These are phyloP conservation scores for Aspergillus taichungensis DNA, from an alignment of 495 filamentous ascomycete genomes.

Conservation along the genomic window DNA sequence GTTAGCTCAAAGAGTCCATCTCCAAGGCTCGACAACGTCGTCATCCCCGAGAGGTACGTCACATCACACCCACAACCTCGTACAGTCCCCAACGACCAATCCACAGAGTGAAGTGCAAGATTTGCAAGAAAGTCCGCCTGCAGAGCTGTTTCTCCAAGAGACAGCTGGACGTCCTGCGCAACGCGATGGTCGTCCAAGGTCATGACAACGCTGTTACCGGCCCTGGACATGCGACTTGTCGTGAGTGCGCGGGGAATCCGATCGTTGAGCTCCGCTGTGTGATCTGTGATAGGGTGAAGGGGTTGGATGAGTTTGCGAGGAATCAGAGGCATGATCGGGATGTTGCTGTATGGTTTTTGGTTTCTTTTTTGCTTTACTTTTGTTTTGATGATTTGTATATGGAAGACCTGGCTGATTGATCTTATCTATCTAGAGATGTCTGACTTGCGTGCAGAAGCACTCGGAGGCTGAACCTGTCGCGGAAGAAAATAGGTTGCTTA, in stretches of 20 bases:
- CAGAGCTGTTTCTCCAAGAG: slow-evolving; percentile 35
- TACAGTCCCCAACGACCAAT: slow-evolving; percentile 1
- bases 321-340: slow-evolving; percentile 40
- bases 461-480: slow-evolving; percentile 14
- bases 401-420: slow-evolving; percentile 3
- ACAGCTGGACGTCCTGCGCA: slow-evolving; percentile 31
- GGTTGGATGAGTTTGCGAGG: slow-evolving; percentile 47
- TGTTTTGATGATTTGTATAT: no score
- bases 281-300: slow-evolving; percentile 39
- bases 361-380: neutral
- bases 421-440: slow-evolving; percentile 45
- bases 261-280: slow-evolving; percentile 29
- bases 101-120: slow-evolving; percentile 39
- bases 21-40: slow-evolving; percentile 16
- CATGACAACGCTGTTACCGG: slow-evolving; percentile 2
- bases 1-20: no score
- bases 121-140: slow-evolving; percentile 34
- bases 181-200: slow-evolving; percentile 14
- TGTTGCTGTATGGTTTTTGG: slow-evolving; percentile 37
- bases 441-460: slow-evolving; percentile 40
- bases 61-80: neutral
- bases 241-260: slow-evolving; percentile 18
- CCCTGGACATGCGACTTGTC: slow-evolving; percentile 11
- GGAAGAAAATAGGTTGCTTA: slow-evolving; percentile 12
- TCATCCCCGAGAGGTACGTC: slow-evolving; percentile 22